phyloP scores from a whole-genome alignment of 2,329 filamentous ascomycete genomes.

The Metarhizium brunneum region DNA sequence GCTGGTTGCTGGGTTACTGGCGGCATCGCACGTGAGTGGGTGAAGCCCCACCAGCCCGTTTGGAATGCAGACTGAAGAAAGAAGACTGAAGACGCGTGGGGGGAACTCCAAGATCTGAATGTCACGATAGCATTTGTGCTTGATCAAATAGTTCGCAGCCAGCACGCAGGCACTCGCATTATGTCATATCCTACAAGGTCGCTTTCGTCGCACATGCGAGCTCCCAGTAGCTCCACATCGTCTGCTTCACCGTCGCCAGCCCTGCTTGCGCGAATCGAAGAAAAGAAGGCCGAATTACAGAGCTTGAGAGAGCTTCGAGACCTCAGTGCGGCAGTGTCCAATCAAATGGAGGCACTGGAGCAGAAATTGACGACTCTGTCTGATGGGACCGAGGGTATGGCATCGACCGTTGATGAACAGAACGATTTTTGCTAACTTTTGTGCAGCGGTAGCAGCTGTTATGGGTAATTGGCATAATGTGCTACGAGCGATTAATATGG shows the following conservation, averaged over 20 bases:
- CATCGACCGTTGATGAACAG: neutral
- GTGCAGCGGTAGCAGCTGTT: constrained; percentile 68
- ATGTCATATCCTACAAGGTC: constrained; percentile 51
- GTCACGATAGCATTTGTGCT: neutral
- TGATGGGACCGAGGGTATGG: constrained; percentile 68
- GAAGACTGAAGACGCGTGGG: neutral
- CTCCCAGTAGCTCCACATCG: constrained; percentile 42
- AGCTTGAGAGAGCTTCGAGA: constrained; percentile 69
- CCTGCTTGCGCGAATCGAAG: constrained; percentile 66
- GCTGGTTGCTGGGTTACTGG: constrained; percentile 21
- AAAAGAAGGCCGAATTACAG: constrained; percentile 78
- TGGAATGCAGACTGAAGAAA: neutral
- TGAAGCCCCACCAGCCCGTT: constrained; percentile 17
- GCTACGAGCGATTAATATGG: constrained; percentile 76
- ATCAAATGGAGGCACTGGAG: constrained; percentile 75
- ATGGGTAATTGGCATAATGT: constrained; percentile 85
- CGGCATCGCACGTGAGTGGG: constrained; percentile 13
- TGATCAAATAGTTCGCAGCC: neutral
- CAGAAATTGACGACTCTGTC: constrained; percentile 69
- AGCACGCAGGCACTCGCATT: constrained; percentile 1
- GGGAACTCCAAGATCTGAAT: neutral
- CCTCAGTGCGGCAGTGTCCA: constrained; percentile 67
- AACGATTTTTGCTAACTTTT: constrained; percentile 13
- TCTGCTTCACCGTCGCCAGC: constrained; percentile 56
- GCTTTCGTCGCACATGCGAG: constrained; percentile 58